phyloP scores from a whole-genome alignment of 2,329 filamentous ascomycete genomes.

The Alternaria gaisen region DNA sequence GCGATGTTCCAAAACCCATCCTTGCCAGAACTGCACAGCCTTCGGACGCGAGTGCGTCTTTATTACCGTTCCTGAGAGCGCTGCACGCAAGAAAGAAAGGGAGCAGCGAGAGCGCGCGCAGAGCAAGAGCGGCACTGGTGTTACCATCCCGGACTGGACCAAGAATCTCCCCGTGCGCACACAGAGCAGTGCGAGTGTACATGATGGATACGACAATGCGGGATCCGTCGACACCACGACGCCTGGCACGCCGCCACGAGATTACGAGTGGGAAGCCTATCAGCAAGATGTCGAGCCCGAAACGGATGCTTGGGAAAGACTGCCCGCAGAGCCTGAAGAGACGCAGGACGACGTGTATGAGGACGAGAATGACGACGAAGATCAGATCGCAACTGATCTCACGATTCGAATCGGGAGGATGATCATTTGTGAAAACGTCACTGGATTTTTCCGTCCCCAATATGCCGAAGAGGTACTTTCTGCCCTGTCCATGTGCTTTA shows the following conservation, averaged over 20 bases:
- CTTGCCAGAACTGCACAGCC: conserved; percentile 52
- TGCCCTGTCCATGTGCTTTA: conserved; percentile 23
- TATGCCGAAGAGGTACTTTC: conserved; percentile 52
- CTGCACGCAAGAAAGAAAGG: conserved; percentile 49
- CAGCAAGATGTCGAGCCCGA: conserved; percentile 51
- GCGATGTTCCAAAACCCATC: conserved; percentile 51
- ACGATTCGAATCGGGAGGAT: conserved; percentile 51
- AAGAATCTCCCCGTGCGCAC: conserved; percentile 48
- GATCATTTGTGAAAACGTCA: conserved; percentile 53
- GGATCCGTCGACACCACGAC: conserved; percentile 47
- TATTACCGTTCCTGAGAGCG: conserved; percentile 51
- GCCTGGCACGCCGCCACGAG: conserved; percentile 49
- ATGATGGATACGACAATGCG: conserved; percentile 40
- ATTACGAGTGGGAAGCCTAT: conserved; percentile 52
- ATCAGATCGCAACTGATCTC: conserved; percentile 50
- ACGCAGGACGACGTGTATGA: conserved; percentile 51
- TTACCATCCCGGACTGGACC: conserved; percentile 47
- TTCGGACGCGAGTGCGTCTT: conserved; percentile 52
- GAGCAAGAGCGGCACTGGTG: conserved; percentile 38
- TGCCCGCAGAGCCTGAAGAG: conserved; percentile 49
- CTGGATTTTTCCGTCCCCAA: conserved; percentile 51
- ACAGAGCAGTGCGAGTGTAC: conserved; percentile 34
- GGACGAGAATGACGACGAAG: conserved; percentile 51
- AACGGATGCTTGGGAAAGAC: conserved; percentile 47
- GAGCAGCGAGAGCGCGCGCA: conserved; percentile 44